Conservation (phyloP, 1,284 basidiomycete genomes). For the Schizopora paradoxa region DNA sequence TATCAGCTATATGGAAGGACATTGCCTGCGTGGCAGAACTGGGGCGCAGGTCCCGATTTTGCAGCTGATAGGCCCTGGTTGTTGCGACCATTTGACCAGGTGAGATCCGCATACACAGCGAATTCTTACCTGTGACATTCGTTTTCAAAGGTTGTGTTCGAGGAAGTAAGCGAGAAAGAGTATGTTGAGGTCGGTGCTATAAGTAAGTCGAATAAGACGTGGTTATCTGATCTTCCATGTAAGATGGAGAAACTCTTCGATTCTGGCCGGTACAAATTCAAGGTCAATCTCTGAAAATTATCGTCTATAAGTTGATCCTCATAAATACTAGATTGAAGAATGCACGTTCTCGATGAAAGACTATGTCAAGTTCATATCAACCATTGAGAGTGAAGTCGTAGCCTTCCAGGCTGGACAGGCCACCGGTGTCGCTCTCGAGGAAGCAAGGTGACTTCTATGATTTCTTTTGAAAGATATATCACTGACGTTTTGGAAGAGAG, state of each 20-base stretch:
- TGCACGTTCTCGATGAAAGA: slow-evolving; percentile 48
- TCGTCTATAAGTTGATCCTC: not conserved
- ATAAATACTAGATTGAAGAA: slow-evolving; percentile 38
- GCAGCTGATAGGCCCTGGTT: slow-evolving; percentile 50
- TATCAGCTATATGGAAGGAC: slow-evolving; percentile 60
- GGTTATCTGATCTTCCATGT: slow-evolving; percentile 15
- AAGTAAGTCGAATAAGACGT: slow-evolving; percentile 8
- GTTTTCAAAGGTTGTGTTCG: slow-evolving; percentile 38
- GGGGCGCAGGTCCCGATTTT: slow-evolving; percentile 51
- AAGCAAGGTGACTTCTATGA: slow-evolving; percentile 33
- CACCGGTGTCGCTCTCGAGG: slow-evolving; percentile 33
- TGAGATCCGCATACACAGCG: slow-evolving; percentile 22
- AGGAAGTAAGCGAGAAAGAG: slow-evolving; percentile 39
- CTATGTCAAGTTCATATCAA: slow-evolving; percentile 41
- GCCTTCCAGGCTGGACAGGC: slow-evolving; percentile 39
- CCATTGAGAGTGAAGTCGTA: slow-evolving; percentile 38
- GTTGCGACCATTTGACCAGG: slow-evolving; percentile 60
- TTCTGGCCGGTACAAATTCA: slow-evolving; percentile 53
- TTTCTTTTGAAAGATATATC: not conserved
- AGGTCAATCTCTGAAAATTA: slow-evolving; percentile 31
- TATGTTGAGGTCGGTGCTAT: slow-evolving; percentile 37
- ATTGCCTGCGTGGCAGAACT: slow-evolving; percentile 56
- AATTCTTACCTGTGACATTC: not conserved
- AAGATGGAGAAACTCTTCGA: slow-evolving; percentile 56
- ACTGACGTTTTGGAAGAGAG: slow-evolving; percentile 26